A percentile compares a stretch with the other conserved stretches of the same genome.
Conservation (phyloP, 1,139 yeast genomes). For the Taiozyma sp. region DNA sequence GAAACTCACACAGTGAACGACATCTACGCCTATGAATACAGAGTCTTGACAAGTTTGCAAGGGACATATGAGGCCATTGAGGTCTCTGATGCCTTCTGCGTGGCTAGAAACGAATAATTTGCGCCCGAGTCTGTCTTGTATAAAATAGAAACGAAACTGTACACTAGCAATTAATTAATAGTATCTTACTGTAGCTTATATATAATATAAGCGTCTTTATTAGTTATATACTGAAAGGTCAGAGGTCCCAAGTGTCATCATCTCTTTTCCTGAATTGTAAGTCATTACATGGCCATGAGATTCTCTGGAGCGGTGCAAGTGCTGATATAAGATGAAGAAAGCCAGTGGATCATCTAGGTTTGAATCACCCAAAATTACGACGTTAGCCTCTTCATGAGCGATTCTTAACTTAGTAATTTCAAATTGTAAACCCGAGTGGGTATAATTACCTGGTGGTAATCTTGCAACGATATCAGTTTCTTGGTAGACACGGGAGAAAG, state of each 20-base stretch:
- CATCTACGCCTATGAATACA: conserved; percentile 62
- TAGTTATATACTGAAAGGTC: background rate
- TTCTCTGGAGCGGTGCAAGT: conserved; percentile 13
- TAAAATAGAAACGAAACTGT: background rate
- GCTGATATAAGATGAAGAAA: conserved; percentile 13
- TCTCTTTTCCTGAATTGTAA: background rate
- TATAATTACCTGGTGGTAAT: conserved; percentile 45
- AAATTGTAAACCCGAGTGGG: conserved; percentile 47
- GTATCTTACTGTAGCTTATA: background rate
- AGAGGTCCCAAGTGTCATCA: background rate
- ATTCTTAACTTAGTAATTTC: conserved; percentile 36
- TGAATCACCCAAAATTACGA: conserved; percentile 26
- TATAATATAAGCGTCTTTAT: no score
- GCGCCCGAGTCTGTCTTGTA: background rate
- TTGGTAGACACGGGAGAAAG: conserved; percentile 48
- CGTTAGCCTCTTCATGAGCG: conserved; percentile 39
- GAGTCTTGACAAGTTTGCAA: conserved; percentile 73
- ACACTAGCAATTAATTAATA: background rate
- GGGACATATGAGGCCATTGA: conserved; percentile 94
- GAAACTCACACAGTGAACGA: conserved; percentile 74
- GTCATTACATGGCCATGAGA: conserved; percentile 19
- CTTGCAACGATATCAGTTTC: conserved; percentile 50
- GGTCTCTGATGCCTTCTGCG: conserved; percentile 77
- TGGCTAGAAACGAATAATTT: conserved; percentile 31
- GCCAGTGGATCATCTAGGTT: conserved; percentile 4